Percentiles rank a stretch among this genome's conserved stretches.
These are phyloP conservation scores for Sarcocystis neurona DNA, from an alignment of 169 alveolate species.

Conservation along the genomic window DNA sequence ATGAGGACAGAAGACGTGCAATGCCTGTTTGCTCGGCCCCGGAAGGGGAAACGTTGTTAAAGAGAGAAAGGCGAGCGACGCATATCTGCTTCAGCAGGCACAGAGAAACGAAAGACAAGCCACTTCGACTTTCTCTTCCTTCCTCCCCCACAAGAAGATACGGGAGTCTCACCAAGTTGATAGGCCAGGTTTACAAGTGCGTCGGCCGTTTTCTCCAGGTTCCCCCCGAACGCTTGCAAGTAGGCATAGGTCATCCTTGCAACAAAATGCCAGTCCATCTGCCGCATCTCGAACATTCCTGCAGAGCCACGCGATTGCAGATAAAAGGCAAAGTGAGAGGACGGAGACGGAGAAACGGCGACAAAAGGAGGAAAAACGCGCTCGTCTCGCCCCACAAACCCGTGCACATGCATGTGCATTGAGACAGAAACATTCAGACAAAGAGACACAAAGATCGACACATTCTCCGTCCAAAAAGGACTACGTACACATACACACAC, in stretches of 20 bases:
- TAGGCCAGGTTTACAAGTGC: constrained; percentile 14
- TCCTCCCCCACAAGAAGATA: no score
- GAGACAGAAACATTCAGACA: background rate
- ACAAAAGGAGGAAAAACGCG: background rate
- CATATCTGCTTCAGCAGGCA: no score
- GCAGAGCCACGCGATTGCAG: no score
- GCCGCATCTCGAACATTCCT: constrained; percentile 57
- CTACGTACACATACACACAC: background rate
- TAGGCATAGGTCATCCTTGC: no score
- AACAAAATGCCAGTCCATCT: constrained; percentile 53
- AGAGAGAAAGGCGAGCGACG: no score
- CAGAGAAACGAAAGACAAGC: no score
- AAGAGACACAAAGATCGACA: background rate
- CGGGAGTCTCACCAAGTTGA: background rate
- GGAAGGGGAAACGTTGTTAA: no score
- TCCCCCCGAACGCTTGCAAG: no score
- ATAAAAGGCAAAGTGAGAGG: no score
- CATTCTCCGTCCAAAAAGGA: background rate
- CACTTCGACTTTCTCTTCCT: no score
- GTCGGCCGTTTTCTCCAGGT: background rate
- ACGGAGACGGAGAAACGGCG: background rate
- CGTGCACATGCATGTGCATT: background rate
- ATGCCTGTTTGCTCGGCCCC: no score
- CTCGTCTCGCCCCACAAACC: background rate
- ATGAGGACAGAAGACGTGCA: no score